Conservation (phyloP, 1,284 basidiomycete species). For the Nidula niveotomentosa region DNA sequence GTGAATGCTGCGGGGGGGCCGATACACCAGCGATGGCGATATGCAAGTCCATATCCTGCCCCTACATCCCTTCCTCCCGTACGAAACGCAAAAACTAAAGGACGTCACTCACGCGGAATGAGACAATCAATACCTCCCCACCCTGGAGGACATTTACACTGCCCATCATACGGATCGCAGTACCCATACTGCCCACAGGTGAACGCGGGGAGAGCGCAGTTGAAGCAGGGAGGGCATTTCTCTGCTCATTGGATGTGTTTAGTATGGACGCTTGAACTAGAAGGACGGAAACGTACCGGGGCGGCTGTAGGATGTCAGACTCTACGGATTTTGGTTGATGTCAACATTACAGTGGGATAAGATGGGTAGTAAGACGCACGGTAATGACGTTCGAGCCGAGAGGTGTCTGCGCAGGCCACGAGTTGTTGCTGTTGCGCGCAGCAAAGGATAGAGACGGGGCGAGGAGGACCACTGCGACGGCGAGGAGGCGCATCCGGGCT, state of each 20-base stretch:
- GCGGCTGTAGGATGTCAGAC: neutral
- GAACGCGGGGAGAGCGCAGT: conserved; percentile 82
- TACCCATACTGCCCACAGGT: conserved; percentile 84
- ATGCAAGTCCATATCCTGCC: no score
- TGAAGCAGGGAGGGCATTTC: conserved; percentile 79
- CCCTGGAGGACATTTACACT: conserved; percentile 88
- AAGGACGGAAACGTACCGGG: neutral
- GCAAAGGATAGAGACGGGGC: no score
- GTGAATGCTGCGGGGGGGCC: no score
- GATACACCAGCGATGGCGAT: no score
- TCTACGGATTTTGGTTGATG: neutral
- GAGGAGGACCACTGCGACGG: no score
- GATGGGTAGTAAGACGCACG: no score
- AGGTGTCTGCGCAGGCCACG: no score
- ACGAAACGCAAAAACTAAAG: neutral
- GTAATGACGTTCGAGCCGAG: no score
- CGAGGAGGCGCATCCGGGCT: no score
- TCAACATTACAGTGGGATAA: no score
- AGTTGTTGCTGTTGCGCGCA: no score
- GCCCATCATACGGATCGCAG: conserved; percentile 87
- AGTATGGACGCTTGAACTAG: neutral
- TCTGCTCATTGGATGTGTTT: conserved; percentile 19
- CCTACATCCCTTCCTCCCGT: neutral
- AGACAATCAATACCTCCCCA: conserved; percentile 92
- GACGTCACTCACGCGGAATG: conserved; percentile 63